A percentile compares a stretch with the other conserved stretches of the same genome.
Conservation (phyloP, 805 yeast genomes). For the Barnettozyma wickerhamii region DNA sequence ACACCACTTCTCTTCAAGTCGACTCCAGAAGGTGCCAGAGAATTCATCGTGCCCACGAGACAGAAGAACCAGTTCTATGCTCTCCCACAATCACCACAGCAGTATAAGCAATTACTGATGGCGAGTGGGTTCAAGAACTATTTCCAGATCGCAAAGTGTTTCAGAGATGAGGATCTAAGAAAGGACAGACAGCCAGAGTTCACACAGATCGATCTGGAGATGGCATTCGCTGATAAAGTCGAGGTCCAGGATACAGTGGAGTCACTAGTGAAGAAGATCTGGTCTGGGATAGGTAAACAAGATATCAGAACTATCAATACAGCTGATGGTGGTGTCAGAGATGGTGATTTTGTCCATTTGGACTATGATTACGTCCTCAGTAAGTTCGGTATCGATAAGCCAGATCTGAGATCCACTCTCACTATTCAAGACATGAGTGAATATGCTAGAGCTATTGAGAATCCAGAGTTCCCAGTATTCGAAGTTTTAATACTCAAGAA, state of each 20-base stretch:
- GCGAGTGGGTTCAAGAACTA: constrained; percentile 87
- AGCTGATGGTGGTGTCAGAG: constrained; percentile 13
- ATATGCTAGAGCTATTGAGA: no score
- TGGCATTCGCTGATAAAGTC: constrained; percentile 69
- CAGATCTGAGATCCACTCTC: constrained; percentile 71
- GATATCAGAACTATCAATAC: constrained; percentile 23
- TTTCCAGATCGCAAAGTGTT: constrained; percentile 90
- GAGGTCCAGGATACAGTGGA: constrained; percentile 69
- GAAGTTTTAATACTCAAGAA: constrained; percentile 62
- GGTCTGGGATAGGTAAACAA: constrained; percentile 44
- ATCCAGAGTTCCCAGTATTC: constrained; percentile 55
- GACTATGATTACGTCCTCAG: constrained; percentile 67
- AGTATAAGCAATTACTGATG: constrained; percentile 91
- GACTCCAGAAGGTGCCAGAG: constrained; percentile 98
- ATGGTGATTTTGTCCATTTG: constrained; percentile 37
- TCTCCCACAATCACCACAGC: constrained; percentile 96
- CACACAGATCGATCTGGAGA: constrained; percentile 94
- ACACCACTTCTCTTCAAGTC: constrained; percentile 92
- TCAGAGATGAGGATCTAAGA: constrained; percentile 92
- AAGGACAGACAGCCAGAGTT: constrained; percentile 97
- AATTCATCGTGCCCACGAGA: constrained; percentile 91
- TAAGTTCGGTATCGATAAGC: constrained; percentile 88
- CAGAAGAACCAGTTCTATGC: constrained; percentile 65
- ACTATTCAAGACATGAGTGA: constrained; percentile 24
- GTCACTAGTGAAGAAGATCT: constrained; percentile 46